Evolutionary conservation across 306 rosid species (phyloP).

Genomic region (Boehmeria nivea): DNA sequence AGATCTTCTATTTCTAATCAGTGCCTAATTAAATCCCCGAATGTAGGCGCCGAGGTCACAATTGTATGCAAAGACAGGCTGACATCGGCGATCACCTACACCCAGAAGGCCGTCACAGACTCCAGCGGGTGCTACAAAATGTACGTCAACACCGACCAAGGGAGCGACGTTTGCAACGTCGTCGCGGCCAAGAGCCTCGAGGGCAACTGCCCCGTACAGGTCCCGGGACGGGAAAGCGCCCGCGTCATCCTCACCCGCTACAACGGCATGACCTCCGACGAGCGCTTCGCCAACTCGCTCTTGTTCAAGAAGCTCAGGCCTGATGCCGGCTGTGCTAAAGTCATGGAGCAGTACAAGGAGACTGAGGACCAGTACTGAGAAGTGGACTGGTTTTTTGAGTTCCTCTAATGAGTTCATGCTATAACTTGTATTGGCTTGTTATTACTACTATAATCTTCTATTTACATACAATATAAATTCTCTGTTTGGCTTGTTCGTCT

Average conservation of each 20-base stretch:
- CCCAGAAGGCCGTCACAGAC: constrained; percentile 50
- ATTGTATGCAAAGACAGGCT: constrained; percentile 64
- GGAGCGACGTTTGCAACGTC: constrained; percentile 61
- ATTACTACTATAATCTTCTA: constrained; percentile 24
- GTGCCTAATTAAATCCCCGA: neutral
- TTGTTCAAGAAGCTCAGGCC: constrained; percentile 44
- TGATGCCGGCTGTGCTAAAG: constrained; percentile 47
- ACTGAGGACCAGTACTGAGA: constrained; percentile 49
- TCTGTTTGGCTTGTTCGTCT: too few relatives aligned
- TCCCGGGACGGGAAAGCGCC: constrained; percentile 77
- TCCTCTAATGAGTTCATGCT: constrained; percentile 5
- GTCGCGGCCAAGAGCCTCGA: constrained; percentile 60
- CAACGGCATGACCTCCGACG: constrained; percentile 66
- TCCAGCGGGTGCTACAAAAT: constrained; percentile 50
- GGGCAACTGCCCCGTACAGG: constrained; percentile 23
- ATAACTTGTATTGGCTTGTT: constrained; percentile 23
- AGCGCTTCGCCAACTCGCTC: constrained; percentile 65
- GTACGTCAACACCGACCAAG: constrained; percentile 51
- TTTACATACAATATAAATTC: constrained; percentile 5
- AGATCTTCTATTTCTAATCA: neutral
- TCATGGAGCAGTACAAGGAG: constrained; percentile 65
- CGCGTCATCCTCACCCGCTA: constrained; percentile 65
- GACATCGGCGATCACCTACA: constrained; percentile 36
- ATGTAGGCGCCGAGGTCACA: constrained; percentile 65
- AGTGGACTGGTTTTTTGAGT: constrained; percentile 15